These are phyloP conservation scores for Abortiporus biennis DNA, from an alignment of 1,284 basidiomycete species.

Conservation along the genomic window DNA sequence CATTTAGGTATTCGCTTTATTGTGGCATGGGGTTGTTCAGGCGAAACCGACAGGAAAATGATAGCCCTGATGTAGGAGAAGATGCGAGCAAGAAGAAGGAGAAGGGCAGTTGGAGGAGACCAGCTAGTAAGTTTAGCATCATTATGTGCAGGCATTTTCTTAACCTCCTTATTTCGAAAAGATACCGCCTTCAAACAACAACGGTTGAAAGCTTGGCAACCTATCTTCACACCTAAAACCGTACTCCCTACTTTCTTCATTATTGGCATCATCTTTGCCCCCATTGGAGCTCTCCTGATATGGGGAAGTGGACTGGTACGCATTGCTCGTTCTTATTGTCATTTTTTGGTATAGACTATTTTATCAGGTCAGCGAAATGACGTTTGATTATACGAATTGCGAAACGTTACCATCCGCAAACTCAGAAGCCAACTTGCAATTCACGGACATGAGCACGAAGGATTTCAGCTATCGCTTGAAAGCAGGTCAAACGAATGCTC, in stretches of 20 bases:
- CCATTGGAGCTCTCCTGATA: conserved; percentile 90
- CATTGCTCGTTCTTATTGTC: conserved; percentile 7
- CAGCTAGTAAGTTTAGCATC: conserved; percentile 68
- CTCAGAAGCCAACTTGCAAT: conserved; percentile 26
- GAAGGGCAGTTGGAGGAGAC: conserved; percentile 82
- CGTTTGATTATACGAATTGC: conserved; percentile 94
- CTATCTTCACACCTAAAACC: conserved; percentile 95
- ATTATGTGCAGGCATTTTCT: background rate
- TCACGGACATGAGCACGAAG: conserved; percentile 43
- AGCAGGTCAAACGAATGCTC: conserved; percentile 46
- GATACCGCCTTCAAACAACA: conserved; percentile 99
- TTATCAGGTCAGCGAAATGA: conserved; percentile 89
- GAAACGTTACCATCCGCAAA: conserved; percentile 54
- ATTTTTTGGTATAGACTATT: background rate
- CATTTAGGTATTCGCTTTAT: too few relatives aligned
- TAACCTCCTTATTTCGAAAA: conserved; percentile 17
- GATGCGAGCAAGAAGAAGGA: conserved; percentile 56
- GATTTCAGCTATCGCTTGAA: conserved; percentile 67
- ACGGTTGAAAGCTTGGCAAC: conserved; percentile 99
- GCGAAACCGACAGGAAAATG: conserved; percentile 22
- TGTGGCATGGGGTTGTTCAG: conserved; percentile 37
- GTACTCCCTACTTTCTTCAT: conserved; percentile 96
- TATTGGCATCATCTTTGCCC: conserved; percentile 91
- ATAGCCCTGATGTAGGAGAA: conserved; percentile 16
- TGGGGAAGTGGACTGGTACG: conserved; percentile 78